A percentile compares a stretch with the other conserved stretches of the same genome.
Conservation (phyloP, 2,329 filamentous ascomycete species). For the Acrocalymma vagum region DNA sequence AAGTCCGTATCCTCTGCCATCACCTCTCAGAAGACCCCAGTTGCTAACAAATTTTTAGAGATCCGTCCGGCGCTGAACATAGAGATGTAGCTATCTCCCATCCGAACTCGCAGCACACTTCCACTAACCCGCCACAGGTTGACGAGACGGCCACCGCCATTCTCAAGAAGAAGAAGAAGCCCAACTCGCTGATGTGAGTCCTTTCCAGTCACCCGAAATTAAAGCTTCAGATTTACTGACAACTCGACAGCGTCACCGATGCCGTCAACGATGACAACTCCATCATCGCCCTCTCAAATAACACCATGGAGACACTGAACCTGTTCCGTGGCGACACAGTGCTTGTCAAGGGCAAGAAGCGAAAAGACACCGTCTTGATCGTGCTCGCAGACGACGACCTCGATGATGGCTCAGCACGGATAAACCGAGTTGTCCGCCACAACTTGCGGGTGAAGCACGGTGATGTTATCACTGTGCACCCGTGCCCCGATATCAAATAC, state of each 20-base stretch:
- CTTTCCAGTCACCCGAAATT: background rate
- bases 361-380: slow-evolving; percentile 98
- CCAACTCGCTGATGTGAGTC: slow-evolving; percentile 93
- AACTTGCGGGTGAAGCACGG: slow-evolving; percentile 98
- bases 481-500: slow-evolving; percentile 99
- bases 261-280: slow-evolving; percentile 99
- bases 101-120: slow-evolving; percentile 15
- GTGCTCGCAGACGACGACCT: slow-evolving; percentile 97
- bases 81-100: slow-evolving; percentile 69
- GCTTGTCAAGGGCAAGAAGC: slow-evolving; percentile 98
- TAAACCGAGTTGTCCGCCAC: slow-evolving; percentile 98
- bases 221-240: slow-evolving; percentile 34
- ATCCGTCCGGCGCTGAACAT: slow-evolving; percentile 86
- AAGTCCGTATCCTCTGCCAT: slow-evolving; percentile 46
- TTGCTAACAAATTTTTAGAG: slow-evolving; percentile 66
- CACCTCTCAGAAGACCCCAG: slow-evolving; percentile 11
- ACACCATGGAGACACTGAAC: slow-evolving; percentile 98
- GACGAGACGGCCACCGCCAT: slow-evolving; percentile 96
- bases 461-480: slow-evolving; percentile 95
- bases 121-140: slow-evolving; percentile 64
- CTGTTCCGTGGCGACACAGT: slow-evolving; percentile 99
- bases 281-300: slow-evolving; percentile 96
- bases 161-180: slow-evolving; percentile 99
- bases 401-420: slow-evolving; percentile 94
- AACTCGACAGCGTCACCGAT: slow-evolving; percentile 84